phyloP scores from a whole-genome alignment of 2,329 filamentous ascomycete genomes.

The Nemania abortiva region DNA sequence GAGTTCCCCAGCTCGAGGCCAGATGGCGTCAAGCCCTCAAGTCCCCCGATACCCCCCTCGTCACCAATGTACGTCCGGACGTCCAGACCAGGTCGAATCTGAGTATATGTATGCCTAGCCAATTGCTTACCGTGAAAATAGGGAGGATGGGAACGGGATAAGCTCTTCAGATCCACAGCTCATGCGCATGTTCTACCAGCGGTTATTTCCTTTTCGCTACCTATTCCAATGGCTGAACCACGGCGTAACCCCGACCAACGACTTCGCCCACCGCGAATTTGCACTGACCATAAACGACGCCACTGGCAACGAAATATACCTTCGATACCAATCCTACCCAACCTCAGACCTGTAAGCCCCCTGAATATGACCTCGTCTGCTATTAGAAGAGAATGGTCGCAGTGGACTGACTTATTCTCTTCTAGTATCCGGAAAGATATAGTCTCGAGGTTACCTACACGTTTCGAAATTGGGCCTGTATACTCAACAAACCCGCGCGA shows the following conservation, averaged over 20 bases:
- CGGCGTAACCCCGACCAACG: conserved; percentile 83
- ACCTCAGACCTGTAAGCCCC: conserved; percentile 64
- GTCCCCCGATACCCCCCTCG: conserved; percentile 57
- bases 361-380: background rate
- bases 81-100: conserved; percentile 12
- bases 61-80: conserved; percentile 57
- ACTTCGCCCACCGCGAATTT: conserved; percentile 95
- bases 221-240: conserved; percentile 99
- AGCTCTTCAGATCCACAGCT: conserved; percentile 80
- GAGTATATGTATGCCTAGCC: background rate
- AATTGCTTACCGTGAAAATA: conserved; percentile 45
- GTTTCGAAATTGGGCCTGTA: conserved; percentile 98
- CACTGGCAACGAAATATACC: conserved; percentile 74
- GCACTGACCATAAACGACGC: conserved; percentile 89
- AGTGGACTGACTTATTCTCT: conserved; percentile 30
- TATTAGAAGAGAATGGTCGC: too few relatives aligned
- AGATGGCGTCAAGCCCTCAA: conserved; percentile 56
- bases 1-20: conserved; percentile 67
- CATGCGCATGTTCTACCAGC: conserved; percentile 94
- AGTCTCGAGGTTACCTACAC: conserved; percentile 85
- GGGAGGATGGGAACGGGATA: conserved; percentile 53
- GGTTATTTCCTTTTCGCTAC: conserved; percentile 92
- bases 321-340: conserved; percentile 83
- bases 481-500: conserved; percentile 95
- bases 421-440: conserved; percentile 88